Evolutionary conservation across 1,284 basidiomycete species (phyloP), one percentile per base, ranked within the genome.

Genomic region (Macrocybe sp.): DNA sequence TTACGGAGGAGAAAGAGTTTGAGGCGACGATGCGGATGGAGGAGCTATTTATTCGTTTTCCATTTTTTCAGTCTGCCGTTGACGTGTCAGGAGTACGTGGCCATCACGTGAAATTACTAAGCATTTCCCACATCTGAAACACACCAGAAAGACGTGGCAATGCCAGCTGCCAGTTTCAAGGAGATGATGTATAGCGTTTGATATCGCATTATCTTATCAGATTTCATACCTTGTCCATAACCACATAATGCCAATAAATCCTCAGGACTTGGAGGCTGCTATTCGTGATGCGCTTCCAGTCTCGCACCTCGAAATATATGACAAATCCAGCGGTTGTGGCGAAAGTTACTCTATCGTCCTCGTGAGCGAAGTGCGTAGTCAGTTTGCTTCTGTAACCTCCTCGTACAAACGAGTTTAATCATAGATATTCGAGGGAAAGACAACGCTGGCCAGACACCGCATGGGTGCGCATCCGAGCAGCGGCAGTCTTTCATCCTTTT

Each of bases 241-340:
- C 30, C 7, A 14, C 28, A 32, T 53, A 43, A 89, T 89, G 86
- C 78, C 83, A 42, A 72, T 87, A 52, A 72, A 78, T 48, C 60
- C 67, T 3, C 59, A 61, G 37, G 74, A 75, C 45, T 69, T 89
- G 45, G 83, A 88, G 61, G 61, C 67, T 38, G 76, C 78, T 9
- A 80, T 89, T 48, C 76, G 79, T 47, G 65, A 68, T 32, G 75
- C 75, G 0, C 73, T 89, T 49, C 73, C 78, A 2, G 75, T 88
- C 37, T 62, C 69, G 2, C 81, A 86, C 56, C 73, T 89, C 12
- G 76, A 88, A 58, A 83, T 90, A 42, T 70, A 81, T 52, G 88
- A 90, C 60, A 74, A 79, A 55, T 89, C 87, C 1, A 85, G 72
- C 54, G 88, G 88, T 4, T 91, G 88, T 54, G 88, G 88, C 2